phyloP scores from a whole-genome alignment of 2,329 filamentous ascomycete species.

The Alternaria brassicicola region DNA sequence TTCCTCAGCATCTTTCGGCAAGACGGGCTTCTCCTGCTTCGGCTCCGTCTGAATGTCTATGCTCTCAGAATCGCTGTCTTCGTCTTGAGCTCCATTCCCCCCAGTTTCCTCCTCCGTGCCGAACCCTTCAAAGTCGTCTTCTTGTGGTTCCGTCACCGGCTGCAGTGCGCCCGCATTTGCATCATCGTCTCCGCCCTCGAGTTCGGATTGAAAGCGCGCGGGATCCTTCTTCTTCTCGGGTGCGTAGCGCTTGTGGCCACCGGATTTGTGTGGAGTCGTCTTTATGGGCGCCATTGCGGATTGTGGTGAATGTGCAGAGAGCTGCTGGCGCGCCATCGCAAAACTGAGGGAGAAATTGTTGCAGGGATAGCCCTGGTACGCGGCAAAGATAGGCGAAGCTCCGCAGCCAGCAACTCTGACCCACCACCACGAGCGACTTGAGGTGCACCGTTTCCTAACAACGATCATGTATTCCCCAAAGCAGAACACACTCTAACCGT shows the following conservation, averaged over 20 bases:
- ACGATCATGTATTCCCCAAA: background rate
- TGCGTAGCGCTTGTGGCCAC: constrained; percentile 29
- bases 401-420: constrained; percentile 18
- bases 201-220: constrained; percentile 20
- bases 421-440: background rate
- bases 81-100: constrained; percentile 3
- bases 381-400: constrained; percentile 23
- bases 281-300: constrained; percentile 39
- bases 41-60: constrained; percentile 27
- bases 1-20: constrained; percentile 80
- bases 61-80: constrained; percentile 29
- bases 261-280: constrained; percentile 29
- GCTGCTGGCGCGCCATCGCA: constrained; percentile 22
- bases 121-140: constrained; percentile 38
- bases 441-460: background rate
- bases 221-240: constrained; percentile 19
- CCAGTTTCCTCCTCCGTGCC: constrained; percentile 19
- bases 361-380: constrained; percentile 34
- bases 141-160: constrained; percentile 20
- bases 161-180: constrained; percentile 33
- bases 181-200: constrained; percentile 31
- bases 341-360: constrained; percentile 41
- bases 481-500: background rate
- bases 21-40: constrained; percentile 32
- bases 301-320: constrained; percentile 18